phyloP scores from a whole-genome alignment of 1,284 basidiomycete genomes.

The Naganishia sp. region DNA sequence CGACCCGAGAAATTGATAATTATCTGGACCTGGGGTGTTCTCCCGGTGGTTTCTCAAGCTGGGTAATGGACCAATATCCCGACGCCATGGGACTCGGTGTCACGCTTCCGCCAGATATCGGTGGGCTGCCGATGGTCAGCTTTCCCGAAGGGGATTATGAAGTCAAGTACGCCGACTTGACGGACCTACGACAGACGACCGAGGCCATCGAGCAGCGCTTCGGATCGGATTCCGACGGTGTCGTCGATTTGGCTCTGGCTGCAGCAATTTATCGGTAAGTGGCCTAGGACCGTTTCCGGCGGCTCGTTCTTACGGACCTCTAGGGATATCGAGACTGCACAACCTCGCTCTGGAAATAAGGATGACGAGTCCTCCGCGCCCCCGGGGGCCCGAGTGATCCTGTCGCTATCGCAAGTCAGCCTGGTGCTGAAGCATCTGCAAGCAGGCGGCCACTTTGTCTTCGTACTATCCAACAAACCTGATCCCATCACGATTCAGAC shows the following conservation, averaged over 20 bases:
- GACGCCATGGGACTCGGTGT: slow-evolving; percentile 25
- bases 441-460: slow-evolving; percentile 29
- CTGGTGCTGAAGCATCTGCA: slow-evolving; percentile 26
- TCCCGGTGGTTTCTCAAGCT: slow-evolving; percentile 30
- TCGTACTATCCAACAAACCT: slow-evolving; percentile 32
- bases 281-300: background rate
- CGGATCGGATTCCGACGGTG: background rate
- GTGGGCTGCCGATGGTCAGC: slow-evolving; percentile 31
- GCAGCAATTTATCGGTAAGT: slow-evolving; percentile 32
- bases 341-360: slow-evolving; percentile 19
- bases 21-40: slow-evolving; percentile 32
- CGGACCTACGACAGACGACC: slow-evolving; percentile 19
- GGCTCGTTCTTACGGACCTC: background rate
- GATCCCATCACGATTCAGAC: slow-evolving; percentile 30
- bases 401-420: slow-evolving; percentile 30
- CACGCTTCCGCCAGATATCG: slow-evolving; percentile 26
- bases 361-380: slow-evolving; percentile 22
- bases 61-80: slow-evolving; percentile 31
- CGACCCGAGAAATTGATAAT: slow-evolving; percentile 2
- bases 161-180: slow-evolving; percentile 31
- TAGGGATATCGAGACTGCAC: slow-evolving; percentile 29
- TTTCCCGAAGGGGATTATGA: slow-evolving; percentile 30
- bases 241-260: slow-evolving; percentile 26
- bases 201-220: slow-evolving; percentile 17
- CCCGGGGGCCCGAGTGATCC: slow-evolving; percentile 15